Evolutionary conservation across 805 yeast species (phyloP).

Genomic region (Saccharomycopsis capsularis): DNA sequence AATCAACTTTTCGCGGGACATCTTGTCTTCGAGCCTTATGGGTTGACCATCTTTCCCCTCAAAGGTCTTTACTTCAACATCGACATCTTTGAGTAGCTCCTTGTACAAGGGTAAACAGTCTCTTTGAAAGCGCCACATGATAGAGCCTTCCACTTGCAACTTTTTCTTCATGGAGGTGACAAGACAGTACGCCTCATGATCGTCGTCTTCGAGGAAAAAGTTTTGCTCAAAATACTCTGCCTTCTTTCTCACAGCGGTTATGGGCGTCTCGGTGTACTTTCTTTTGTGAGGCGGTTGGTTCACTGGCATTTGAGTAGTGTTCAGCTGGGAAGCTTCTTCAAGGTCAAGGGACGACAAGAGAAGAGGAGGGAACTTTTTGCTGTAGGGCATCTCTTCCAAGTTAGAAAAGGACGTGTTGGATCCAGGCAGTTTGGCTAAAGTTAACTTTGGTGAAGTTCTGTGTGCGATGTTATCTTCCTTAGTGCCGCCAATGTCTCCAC

Average conservation of each 20-base stretch:
- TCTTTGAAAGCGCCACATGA: not conserved
- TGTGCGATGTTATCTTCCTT: no score
- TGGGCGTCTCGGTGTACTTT: not conserved
- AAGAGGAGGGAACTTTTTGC: no score
- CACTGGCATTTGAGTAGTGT: no score
- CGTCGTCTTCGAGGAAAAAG: not conserved
- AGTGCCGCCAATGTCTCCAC: no score
- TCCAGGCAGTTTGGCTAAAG: no score
- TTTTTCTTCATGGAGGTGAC: not conserved
- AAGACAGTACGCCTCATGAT: not conserved
- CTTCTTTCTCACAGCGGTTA: not conserved
- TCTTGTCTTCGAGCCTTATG: conserved; percentile 3
- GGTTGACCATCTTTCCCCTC: not conserved
- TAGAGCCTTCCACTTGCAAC: not conserved
- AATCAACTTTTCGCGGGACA: conserved; percentile 2
- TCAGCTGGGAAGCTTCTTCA: no score
- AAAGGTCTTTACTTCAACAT: not conserved
- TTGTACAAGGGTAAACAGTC: not conserved
- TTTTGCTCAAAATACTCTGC: not conserved
- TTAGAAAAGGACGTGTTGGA: no score
- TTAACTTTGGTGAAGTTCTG: no score
- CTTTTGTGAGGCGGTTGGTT: no score
- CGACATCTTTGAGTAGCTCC: not conserved
- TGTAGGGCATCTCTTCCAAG: no score
- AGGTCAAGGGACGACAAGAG: no score